Evolutionary conservation across 139 green algal genomes (phyloP).

Genomic region (Tetraselmis chui): DNA sequence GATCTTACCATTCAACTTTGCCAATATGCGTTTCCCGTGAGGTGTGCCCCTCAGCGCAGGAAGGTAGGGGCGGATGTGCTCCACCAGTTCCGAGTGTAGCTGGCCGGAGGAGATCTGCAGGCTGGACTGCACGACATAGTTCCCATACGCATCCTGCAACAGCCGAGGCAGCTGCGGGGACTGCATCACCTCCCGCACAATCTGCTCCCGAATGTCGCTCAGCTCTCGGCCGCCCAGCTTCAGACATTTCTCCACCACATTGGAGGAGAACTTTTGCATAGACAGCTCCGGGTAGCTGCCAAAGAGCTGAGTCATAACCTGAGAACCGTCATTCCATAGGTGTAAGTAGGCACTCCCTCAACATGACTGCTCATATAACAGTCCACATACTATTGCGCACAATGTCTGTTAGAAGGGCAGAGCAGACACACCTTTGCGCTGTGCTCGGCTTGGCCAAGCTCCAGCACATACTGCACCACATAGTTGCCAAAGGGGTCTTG

Average conservation of each 20-base stretch:
- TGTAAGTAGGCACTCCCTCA: no score
- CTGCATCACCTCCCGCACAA: conserved; percentile 79
- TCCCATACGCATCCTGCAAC: conserved; percentile 89
- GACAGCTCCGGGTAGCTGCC: conserved; percentile 79
- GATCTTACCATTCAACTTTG: conserved; percentile 52
- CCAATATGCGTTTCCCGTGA: conserved; percentile 95
- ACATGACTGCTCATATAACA: no score
- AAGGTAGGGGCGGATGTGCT: conserved; percentile 87
- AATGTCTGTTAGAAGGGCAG: no score
- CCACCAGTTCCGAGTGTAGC: conserved; percentile 75
- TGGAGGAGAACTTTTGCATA: conserved; percentile 96
- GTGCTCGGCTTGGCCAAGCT: conserved; percentile 77
- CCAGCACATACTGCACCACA: conserved; percentile 97
- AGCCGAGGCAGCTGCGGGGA: conserved; percentile 69
- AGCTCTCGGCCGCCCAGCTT: conserved; percentile 76
- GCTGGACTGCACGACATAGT: conserved; percentile 84
- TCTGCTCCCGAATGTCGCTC: conserved; percentile 58
- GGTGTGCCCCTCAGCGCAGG: conserved; percentile 77
- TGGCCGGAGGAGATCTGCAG: conserved; percentile 38
- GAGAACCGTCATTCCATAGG: no score
- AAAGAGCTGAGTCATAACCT: conserved; percentile 69
- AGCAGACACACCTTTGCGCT: background rate
- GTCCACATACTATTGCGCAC: no score
- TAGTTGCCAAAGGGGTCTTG: conserved; percentile 87
- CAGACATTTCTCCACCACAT: conserved; percentile 98